Base-by-base conservation (phyloP, 202 grass and related monocot species). In the Setaria italica region DNA sequence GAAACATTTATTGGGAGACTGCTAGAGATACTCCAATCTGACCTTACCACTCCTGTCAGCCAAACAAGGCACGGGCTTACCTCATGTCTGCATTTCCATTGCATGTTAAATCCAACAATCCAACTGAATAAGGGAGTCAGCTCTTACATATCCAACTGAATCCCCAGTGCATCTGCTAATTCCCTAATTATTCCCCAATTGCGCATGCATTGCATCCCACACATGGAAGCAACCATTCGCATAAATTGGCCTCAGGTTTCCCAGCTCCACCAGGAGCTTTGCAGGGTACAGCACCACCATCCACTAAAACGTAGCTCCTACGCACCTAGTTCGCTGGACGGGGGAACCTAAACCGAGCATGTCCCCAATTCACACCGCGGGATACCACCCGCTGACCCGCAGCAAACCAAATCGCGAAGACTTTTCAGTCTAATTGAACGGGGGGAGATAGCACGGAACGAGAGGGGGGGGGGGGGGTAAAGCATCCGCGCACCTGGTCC, bases 401-500 rank as follows among this genome's bases (percentile, higher is more conserved):
- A 60, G 29, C 34, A 12, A 46, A 25, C 21, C 48, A 82, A 87
- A 82, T 82, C 71, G 21, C 16, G 33, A 37, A 4, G 55, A 29
- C 35, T 73, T 29, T 12, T 29, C 37, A 59, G 9, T 46, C 29
- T 29, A 78, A 83, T 67, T 69, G n/a, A 58, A 29, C 64, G 2
- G 25, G 9, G 21, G 25, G 19, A 21, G 9, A 9, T 13, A 30
- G 19, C n/a, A 30, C 39, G 39, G 50, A 20, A 4, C 13, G 2
- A 25, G 6, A 14, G 37, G 12, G n/a, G 39, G 39, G 5, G 2
- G 29, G 4, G 0, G 47, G 5, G 7, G 9, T 7, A 10, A 46
- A 58, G 4, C 2, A 7, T 3, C 60, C 60, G 2, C 20, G 58
- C 33, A 95, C 93, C 97, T 99, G 16, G 88, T 94, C 76, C 77